Evolutionary conservation across 2,329 filamentous ascomycete species (phyloP).

Genomic region (Pestalotiopsis sp.): DNA sequence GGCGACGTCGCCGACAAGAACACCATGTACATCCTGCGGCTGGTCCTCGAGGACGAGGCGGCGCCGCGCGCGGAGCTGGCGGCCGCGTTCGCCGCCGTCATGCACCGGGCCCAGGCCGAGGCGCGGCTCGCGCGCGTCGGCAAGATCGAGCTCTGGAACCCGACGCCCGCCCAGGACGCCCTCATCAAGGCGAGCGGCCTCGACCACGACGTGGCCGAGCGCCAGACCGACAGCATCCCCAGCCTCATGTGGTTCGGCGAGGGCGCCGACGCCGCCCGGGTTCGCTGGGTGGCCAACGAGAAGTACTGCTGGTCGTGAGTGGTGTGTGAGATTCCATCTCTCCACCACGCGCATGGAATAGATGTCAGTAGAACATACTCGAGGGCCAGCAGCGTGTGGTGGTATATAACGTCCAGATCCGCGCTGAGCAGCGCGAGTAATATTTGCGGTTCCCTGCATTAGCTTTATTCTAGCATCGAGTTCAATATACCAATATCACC

Average conservation of each 20-base stretch:
- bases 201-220: slow-evolving; percentile 50
- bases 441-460: too few relatives aligned
- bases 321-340: not conserved
- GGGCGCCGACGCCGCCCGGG: slow-evolving; percentile 44
- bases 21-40: slow-evolving; percentile 68
- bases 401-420: too few relatives aligned
- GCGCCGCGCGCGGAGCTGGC: slow-evolving; percentile 44
- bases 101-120: slow-evolving; percentile 69
- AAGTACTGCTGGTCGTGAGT: slow-evolving; percentile 77
- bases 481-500: too few relatives aligned
- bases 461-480: too few relatives aligned
- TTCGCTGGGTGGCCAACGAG: slow-evolving; percentile 77
- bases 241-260: slow-evolving; percentile 73
- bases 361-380: not conserved
- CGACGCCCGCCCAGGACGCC: slow-evolving; percentile 53
- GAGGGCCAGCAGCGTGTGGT: not conserved
- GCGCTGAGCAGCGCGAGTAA: too few relatives aligned
- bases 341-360: not conserved
- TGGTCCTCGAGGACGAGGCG: slow-evolving; percentile 60
- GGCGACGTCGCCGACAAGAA: slow-evolving; percentile 60
- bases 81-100: slow-evolving; percentile 61
- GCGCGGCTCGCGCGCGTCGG: slow-evolving; percentile 72
- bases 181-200: slow-evolving; percentile 53
- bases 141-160: slow-evolving; percentile 83
- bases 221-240: slow-evolving; percentile 69